Conservation (phyloP, 257 asterid genomes). For the Ilex asprella region DNA sequence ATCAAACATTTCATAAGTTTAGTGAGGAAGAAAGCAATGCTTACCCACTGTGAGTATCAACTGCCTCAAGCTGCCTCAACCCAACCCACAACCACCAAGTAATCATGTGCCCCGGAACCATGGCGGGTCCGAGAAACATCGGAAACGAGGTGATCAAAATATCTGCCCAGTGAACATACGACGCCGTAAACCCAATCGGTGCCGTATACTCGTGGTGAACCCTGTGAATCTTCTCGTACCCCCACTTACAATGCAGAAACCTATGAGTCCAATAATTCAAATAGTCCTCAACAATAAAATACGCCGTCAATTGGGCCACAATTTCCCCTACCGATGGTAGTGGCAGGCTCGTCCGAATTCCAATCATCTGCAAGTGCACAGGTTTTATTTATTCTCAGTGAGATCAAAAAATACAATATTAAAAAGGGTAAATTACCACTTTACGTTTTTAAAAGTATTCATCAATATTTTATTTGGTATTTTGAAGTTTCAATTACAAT, state of each 20-base stretch:
- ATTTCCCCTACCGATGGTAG: slow-evolving; percentile 85
- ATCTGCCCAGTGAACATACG: slow-evolving; percentile 97
- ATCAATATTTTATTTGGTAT: no score
- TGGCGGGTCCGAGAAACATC: slow-evolving; percentile 82
- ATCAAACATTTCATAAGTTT: no score
- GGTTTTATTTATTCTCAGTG: no score
- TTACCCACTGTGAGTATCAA: slow-evolving; percentile 99
- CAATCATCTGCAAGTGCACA: slow-evolving; percentile 49
- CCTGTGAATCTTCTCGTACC: slow-evolving; percentile 93
- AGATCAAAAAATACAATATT: no score
- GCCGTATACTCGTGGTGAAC: slow-evolving; percentile 97
- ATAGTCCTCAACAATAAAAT: slow-evolving; percentile 86
- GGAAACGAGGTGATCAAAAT: slow-evolving; percentile 94
- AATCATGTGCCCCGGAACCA: slow-evolving; percentile 89
- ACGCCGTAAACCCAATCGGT: slow-evolving; percentile 92
- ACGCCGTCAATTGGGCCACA: slow-evolving; percentile 54
- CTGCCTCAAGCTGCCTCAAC: slow-evolving; percentile 92
- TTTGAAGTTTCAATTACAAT: no score
- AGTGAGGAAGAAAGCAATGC: slow-evolving; percentile 44
- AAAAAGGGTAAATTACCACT: no score
- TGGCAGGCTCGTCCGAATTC: slow-evolving; percentile 84
- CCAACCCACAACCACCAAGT: slow-evolving; percentile 97
- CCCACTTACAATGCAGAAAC: slow-evolving; percentile 87
- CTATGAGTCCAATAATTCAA: slow-evolving; percentile 94
- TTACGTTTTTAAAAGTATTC: no score